Evolutionary conservation across 768 basidiomycete genomes (phyloP).

Genomic region (Lactarius pseudohatsudake): DNA sequence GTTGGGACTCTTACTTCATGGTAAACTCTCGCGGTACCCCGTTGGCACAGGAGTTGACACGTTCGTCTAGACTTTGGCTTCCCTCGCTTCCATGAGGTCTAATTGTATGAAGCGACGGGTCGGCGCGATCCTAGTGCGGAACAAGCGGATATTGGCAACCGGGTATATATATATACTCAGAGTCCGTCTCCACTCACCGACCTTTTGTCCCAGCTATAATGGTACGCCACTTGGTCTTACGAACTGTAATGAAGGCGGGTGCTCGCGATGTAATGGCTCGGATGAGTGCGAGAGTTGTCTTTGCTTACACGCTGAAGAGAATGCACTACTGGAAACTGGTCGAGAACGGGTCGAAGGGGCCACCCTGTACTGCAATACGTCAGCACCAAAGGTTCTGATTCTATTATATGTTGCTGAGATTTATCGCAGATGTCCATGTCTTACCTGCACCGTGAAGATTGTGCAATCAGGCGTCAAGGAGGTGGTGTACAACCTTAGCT

Average conservation of each 20-base stretch:
- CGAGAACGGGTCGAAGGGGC: conserved; percentile 83
- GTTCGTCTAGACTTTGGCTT: conserved; percentile 70
- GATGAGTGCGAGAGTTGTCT: conserved; percentile 71
- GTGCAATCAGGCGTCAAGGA: conserved; percentile 90
- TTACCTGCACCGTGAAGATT: conserved; percentile 96
- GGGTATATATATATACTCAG: conserved; percentile 49
- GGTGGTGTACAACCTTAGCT: conserved; percentile 92
- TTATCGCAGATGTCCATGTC: conserved; percentile 82
- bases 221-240: conserved; percentile 88
- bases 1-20: conserved; percentile 99
- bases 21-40: conserved; percentile 40
- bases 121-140: conserved; percentile 88
- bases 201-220: conserved; percentile 67
- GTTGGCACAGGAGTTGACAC: conserved; percentile 8
- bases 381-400: conserved; percentile 34
- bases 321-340: conserved; percentile 92
- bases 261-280: conserved; percentile 69
- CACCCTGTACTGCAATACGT: conserved; percentile 99
- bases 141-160: conserved; percentile 75
- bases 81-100: conserved; percentile 82
- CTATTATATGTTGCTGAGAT: conserved; percentile 16
- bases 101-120: conserved; percentile 98
- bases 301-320: conserved; percentile 97
- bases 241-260: conserved; percentile 94
- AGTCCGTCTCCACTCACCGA: conserved; percentile 3